Conservation (phyloP, 139 green algal species). For the Chlorella sp. region DNA sequence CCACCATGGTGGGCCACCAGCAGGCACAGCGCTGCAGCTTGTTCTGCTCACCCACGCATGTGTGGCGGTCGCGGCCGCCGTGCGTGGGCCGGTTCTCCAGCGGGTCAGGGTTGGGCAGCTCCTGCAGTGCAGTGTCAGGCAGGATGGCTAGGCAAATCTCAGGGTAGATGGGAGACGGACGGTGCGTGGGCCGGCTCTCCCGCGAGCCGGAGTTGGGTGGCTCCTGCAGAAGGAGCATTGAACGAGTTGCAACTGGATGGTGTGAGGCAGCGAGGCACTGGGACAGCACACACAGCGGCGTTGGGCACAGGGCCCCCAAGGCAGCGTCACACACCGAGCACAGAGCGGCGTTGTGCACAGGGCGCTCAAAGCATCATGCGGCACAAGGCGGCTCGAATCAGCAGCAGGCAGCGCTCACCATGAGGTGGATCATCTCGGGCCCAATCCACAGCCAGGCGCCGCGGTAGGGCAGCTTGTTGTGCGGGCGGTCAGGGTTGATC, state of each 20-base stretch:
- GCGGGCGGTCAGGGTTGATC: slow-evolving; percentile 83
- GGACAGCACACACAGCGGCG: too few species aligned
- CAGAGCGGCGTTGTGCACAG: too few species aligned
- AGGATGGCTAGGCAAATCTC: background rate
- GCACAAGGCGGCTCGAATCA: too few species aligned
- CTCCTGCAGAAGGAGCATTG: too few species aligned
- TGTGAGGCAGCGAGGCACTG: too few species aligned
- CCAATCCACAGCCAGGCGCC: slow-evolving; percentile 89
- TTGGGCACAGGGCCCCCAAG: too few species aligned
- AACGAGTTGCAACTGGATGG: too few species aligned
- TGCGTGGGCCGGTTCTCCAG: slow-evolving; percentile 69
- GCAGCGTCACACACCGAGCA: too few species aligned
- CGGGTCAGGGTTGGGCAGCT: slow-evolving; percentile 89
- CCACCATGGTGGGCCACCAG: background rate
- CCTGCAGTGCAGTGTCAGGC: slow-evolving; percentile 18
- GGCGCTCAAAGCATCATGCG: too few species aligned
- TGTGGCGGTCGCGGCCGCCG: slow-evolving; percentile 87
- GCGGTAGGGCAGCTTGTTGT: slow-evolving; percentile 88
- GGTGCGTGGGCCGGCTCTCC: too few species aligned
- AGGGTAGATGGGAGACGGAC: too few species aligned
- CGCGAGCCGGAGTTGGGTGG: too few species aligned
- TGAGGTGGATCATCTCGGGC: slow-evolving; percentile 91
- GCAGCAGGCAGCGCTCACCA: slow-evolving; percentile 44
- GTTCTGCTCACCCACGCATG: slow-evolving; percentile 66
- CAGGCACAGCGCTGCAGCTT: background rate